Conservation (phyloP, 1,139 yeast species). For the Casaregolazyma lundiana region DNA sequence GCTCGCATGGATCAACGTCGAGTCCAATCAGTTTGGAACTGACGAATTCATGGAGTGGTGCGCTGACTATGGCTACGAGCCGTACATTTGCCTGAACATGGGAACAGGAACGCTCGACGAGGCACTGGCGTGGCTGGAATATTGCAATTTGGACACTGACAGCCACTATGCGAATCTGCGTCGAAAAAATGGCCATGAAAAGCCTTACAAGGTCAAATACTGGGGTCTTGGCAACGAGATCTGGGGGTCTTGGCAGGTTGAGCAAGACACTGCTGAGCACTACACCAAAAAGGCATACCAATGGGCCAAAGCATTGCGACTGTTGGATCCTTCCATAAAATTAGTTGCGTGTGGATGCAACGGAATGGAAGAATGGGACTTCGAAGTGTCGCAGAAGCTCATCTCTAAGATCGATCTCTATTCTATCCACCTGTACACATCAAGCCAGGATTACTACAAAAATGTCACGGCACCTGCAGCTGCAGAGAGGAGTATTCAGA, state of each 20-base stretch:
- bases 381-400: slow-evolving; percentile 28
- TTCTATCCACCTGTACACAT: slow-evolving; percentile 35
- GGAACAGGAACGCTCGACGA: slow-evolving; percentile 38
- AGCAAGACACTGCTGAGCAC: slow-evolving; percentile 31
- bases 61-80: slow-evolving; percentile 29
- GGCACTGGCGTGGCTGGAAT: slow-evolving; percentile 36
- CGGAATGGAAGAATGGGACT: slow-evolving; percentile 34
- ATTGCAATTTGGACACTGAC: slow-evolving; percentile 33
- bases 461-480: slow-evolving; percentile 34
- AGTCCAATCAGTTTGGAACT: slow-evolving; percentile 34
- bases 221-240: slow-evolving; percentile 38
- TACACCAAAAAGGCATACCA: slow-evolving; percentile 32
- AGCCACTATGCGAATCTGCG: slow-evolving; percentile 33
- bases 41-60: slow-evolving; percentile 38
- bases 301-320: slow-evolving; percentile 36
- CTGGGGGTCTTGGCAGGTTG: slow-evolving; percentile 39
- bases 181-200: slow-evolving; percentile 33
- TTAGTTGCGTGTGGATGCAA: slow-evolving; percentile 33
- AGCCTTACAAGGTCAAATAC: slow-evolving; percentile 36
- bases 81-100: slow-evolving; percentile 36
- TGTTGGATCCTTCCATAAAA: slow-evolving; percentile 31
- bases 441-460: slow-evolving; percentile 27
- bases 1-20: slow-evolving; percentile 35
- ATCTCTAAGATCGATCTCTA: slow-evolving; percentile 32
- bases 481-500: slow-evolving; percentile 34